These are phyloP conservation scores for Paraconiothyrium sp. DNA, from an alignment of 2,329 filamentous ascomycete genomes.

Conservation along the genomic window DNA sequence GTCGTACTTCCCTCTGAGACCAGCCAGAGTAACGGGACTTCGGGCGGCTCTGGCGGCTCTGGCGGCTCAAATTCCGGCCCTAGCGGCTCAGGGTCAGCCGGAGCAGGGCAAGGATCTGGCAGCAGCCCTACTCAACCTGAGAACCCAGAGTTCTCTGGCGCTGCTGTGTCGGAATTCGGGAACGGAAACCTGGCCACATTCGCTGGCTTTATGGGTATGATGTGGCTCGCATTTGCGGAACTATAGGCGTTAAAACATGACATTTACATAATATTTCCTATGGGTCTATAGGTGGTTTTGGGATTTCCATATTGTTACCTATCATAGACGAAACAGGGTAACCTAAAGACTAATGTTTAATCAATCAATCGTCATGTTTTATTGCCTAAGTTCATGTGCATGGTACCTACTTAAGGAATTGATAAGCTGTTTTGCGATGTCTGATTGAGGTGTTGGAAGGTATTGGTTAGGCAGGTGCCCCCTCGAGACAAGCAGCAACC, in stretches of 20 bases:
- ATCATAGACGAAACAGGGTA: too few species aligned
- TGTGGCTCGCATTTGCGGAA: slow-evolving; percentile 35
- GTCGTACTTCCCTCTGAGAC: slow-evolving; percentile 14
- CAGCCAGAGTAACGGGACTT: neutral
- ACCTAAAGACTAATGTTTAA: too few species aligned
- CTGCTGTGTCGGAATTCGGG: slow-evolving; percentile 20
- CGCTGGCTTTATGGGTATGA: slow-evolving; percentile 29
- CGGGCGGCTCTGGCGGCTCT: neutral
- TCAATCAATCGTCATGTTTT: too few species aligned
- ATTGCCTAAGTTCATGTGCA: too few species aligned
- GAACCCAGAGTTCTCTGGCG: slow-evolving; percentile 27
- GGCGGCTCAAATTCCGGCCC: neutral
- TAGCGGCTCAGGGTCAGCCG: neutral
- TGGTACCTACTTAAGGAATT: too few species aligned
- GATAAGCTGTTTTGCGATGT: too few species aligned
- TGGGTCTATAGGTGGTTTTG: neutral
- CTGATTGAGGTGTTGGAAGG: too few species aligned
- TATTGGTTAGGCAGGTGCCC: too few species aligned
- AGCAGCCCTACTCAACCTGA: slow-evolving; percentile 7
- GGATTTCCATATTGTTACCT: neutral
- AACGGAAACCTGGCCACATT: slow-evolving; percentile 16
- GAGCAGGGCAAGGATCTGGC: neutral
- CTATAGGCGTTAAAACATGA: slow-evolving; percentile 16
- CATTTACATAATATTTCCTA: too few species aligned
- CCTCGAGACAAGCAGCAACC: too few species aligned